These are phyloP conservation scores for Chlorencoelia australis DNA, from an alignment of 2,329 filamentous ascomycete species.

Conservation along the genomic window DNA sequence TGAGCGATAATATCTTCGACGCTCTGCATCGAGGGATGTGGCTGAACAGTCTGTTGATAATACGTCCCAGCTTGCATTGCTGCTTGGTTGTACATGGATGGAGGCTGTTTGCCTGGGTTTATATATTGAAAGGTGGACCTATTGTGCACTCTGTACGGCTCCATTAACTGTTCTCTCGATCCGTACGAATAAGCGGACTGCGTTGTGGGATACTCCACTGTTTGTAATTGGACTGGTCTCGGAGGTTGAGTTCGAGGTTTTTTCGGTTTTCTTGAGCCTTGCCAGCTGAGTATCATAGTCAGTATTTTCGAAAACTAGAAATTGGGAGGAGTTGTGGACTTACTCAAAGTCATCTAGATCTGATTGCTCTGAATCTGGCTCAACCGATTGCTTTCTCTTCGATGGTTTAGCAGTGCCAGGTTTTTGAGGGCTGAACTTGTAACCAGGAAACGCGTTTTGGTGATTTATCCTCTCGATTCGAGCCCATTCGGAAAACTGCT, in stretches of 20 bases:
- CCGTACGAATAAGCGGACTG: conserved; percentile 24
- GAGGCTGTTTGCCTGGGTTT: conserved; percentile 39
- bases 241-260: conserved; percentile 7
- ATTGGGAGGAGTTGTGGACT: too few species aligned
- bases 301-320: too few species aligned
- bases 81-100: conserved; percentile 34
- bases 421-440: conserved; percentile 90
- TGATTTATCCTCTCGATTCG: conserved; percentile 77
- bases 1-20: conserved; percentile 36
- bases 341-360: conserved; percentile 39
- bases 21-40: conserved; percentile 12
- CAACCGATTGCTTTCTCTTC: conserved; percentile 38
- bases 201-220: conserved; percentile 20
- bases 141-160: conserved; percentile 27
- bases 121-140: conserved; percentile 40
- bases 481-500: conserved; percentile 70
- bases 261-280: conserved; percentile 17
- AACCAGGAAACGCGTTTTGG: conserved; percentile 72
- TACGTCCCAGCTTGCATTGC: conserved; percentile 37
- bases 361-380: conserved; percentile 31
- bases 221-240: conserved; percentile 12
- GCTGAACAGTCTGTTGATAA: conserved; percentile 32
- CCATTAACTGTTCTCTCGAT: conserved; percentile 22
- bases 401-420: conserved; percentile 32
- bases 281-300: too few species aligned